A percentile compares a stretch with the other conserved stretches of the same genome.
These are phyloP conservation scores for Rubia tinctorum DNA, from an alignment of 305 asterid genomes.

Conservation along the genomic window DNA sequence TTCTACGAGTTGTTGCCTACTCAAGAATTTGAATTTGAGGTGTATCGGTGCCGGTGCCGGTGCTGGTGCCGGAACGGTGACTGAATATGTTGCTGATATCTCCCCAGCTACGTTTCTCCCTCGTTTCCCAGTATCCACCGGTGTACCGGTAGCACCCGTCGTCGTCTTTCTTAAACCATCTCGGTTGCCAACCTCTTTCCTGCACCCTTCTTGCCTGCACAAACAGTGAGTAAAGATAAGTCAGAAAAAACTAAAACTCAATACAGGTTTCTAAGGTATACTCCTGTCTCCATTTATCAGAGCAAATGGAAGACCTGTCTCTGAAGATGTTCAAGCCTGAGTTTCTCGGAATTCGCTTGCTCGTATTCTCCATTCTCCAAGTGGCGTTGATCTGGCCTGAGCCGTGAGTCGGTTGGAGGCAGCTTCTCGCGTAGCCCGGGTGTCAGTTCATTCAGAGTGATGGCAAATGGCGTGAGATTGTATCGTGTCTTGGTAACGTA, in stretches of 20 bases:
- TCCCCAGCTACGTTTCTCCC: slow-evolving; percentile 71
- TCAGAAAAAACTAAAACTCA: no score
- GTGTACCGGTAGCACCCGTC: slow-evolving; percentile 69
- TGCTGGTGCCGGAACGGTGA: no score
- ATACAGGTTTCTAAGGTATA: no score
- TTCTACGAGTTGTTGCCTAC: slow-evolving; percentile 17
- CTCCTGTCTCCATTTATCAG: no score
- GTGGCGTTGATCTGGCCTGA: no score
- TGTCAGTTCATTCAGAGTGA: slow-evolving; percentile 87
- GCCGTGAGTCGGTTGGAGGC: no score
- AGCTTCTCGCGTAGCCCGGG: no score
- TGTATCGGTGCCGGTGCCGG: no score
- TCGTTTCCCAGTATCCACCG: slow-evolving; percentile 94
- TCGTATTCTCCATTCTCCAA: no score
- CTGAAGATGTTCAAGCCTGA: slow-evolving; percentile 94
- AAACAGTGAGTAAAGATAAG: neutral
- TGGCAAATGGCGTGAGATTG: slow-evolving; percentile 90
- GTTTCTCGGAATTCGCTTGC: slow-evolving; percentile 97
- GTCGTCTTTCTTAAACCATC: slow-evolving; percentile 80
- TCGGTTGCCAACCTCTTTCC: slow-evolving; percentile 95
- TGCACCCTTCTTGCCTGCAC: slow-evolving; percentile 90
- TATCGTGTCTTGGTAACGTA: slow-evolving; percentile 78
- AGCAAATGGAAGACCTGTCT: slow-evolving; percentile 64
- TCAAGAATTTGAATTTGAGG: slow-evolving; percentile 24
- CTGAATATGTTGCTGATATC: slow-evolving; percentile 79